phyloP scores from a whole-genome alignment of 441 rosid species.

The Melastoma candidum region DNA sequence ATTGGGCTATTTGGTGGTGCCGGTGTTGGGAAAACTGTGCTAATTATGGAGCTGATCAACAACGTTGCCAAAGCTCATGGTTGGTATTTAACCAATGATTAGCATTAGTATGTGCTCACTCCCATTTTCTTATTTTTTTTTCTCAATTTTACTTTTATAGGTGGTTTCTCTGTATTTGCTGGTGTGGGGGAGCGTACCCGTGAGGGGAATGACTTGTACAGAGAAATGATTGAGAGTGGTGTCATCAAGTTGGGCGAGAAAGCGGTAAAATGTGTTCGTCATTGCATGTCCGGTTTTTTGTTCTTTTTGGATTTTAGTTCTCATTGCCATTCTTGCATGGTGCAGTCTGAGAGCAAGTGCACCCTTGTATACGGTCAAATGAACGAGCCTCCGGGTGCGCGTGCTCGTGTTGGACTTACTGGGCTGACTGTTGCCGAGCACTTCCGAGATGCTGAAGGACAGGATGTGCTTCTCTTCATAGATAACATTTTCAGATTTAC shows the following conservation, averaged over 20 bases:
- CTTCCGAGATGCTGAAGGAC: slow-evolving; percentile 97
- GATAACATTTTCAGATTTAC: slow-evolving; percentile 98
- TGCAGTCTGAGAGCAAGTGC: slow-evolving; percentile 84
- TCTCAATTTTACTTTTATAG: slow-evolving; percentile 21
- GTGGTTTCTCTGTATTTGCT: slow-evolving; percentile 99
- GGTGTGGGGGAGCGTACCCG: slow-evolving; percentile 99
- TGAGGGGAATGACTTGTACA: slow-evolving; percentile 94
- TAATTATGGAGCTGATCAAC: slow-evolving; percentile 29
- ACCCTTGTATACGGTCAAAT: slow-evolving; percentile 97
- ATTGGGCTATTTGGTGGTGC: slow-evolving; percentile 30
- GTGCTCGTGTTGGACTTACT: slow-evolving; percentile 99
- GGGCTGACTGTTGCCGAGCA: slow-evolving; percentile 95
- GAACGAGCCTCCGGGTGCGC: slow-evolving; percentile 99
- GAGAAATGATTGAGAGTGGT: slow-evolving; percentile 98
- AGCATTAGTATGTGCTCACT: background rate
- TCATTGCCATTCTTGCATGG: background rate
- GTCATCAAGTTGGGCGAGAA: slow-evolving; percentile 95
- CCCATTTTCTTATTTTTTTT: background rate
- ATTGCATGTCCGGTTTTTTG: background rate
- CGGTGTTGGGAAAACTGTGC: slow-evolving; percentile 31
- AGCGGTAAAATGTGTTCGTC: slow-evolving; percentile 37
- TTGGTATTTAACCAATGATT: background rate
- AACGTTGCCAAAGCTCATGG: slow-evolving; percentile 30
- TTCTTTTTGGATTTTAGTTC: background rate
- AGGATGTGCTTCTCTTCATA: slow-evolving; percentile 92